These are phyloP conservation scores for Rhizophagus clarus DNA, from an alignment of 192 early-diverging fungal species.

Conservation along the genomic window DNA sequence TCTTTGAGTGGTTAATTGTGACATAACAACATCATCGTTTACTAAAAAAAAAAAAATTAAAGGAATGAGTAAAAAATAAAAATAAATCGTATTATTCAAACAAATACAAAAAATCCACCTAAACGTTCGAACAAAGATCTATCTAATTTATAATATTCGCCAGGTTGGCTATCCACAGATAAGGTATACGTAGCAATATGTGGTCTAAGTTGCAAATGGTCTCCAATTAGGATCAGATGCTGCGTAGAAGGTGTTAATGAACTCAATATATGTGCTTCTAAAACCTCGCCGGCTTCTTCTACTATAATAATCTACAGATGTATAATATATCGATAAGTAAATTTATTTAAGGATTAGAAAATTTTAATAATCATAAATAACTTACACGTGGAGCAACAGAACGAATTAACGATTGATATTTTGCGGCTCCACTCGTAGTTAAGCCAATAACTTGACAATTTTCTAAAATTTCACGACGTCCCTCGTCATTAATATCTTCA, in stretches of 20 bases:
- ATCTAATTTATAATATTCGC: conserved; percentile 43
- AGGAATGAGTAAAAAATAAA: conserved; percentile 44
- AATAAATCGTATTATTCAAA: neutral
- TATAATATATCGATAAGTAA: neutral
- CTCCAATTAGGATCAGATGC: conserved; percentile 58
- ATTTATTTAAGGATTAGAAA: neutral
- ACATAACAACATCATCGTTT: neutral
- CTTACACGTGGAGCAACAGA: conserved; percentile 13
- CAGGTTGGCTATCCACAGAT: conserved; percentile 10
- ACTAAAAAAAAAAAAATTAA: conserved; percentile 49
- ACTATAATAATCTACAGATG: conserved; percentile 52
- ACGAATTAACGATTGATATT: conserved; percentile 31
- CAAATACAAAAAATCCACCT: neutral
- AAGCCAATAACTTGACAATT: conserved; percentile 43
- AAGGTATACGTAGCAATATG: conserved; percentile 1
- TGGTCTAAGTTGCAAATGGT: conserved; percentile 21
- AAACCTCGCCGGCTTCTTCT: conserved; percentile 60
- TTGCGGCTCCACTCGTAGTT: conserved; percentile 54
- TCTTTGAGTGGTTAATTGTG: conserved; percentile 37
- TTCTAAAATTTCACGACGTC: conserved; percentile 29
- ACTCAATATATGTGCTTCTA: conserved; percentile 57
- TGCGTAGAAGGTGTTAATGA: conserved; percentile 48
- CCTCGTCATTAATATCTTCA: conserved; percentile 22
- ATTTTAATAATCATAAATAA: neutral
- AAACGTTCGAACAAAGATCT: conserved; percentile 54